Evolutionary conservation across 2,329 filamentous ascomycete genomes (phyloP), one percentile per base, ranked within the genome.

Genomic region (Thelonectria olida): DNA sequence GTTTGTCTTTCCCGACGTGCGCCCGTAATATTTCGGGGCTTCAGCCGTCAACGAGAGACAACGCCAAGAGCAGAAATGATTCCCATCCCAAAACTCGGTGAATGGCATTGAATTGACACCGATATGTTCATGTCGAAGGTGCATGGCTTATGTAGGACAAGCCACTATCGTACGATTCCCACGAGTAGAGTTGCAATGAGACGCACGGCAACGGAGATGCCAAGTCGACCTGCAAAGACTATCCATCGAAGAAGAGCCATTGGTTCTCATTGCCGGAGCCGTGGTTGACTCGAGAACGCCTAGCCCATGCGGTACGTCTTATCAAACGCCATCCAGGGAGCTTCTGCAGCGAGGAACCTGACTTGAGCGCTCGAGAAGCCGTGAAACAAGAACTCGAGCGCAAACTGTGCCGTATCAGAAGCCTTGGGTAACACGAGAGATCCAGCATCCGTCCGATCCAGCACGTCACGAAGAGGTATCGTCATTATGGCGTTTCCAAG

Each of bases 401-500:
- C 54, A 22, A 31, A 36, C 52, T 50, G 47, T 25, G 38, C 19
- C 23, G 34, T 51, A 49, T 19, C 34, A 48, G 39, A 31, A 23
- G 34, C 31, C 20, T 58, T 44, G 48, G 56, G 67, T 70, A 58
- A n/a, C 50, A 72, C 67, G 38, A 54, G 61, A 69, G 67, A 72
- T 71, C 61, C 60, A 49, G 62, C 55, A 62, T 63, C 54, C 48
- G 54, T 45, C 58, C 62, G 69, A 71, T 71, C 64, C 68, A 68
- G 69, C 66, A 68, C 55, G 22, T 62, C 49, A 52, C 57, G 50
- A 39, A 56, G 49, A 63, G 55, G 41, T 54, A 57, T 59, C 38
- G 52, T 49, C 19, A 63, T 66, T 52, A 61, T 63, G 55, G 41
- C 58, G 48, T 61, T 65, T 39, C 59, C 61, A 49, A 48, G 20